A percentile compares a stretch with the other conserved stretches of the same genome.
Conservation (phyloP, 2,329 filamentous ascomycete genomes). For the Rhynchosporium graminicola region DNA sequence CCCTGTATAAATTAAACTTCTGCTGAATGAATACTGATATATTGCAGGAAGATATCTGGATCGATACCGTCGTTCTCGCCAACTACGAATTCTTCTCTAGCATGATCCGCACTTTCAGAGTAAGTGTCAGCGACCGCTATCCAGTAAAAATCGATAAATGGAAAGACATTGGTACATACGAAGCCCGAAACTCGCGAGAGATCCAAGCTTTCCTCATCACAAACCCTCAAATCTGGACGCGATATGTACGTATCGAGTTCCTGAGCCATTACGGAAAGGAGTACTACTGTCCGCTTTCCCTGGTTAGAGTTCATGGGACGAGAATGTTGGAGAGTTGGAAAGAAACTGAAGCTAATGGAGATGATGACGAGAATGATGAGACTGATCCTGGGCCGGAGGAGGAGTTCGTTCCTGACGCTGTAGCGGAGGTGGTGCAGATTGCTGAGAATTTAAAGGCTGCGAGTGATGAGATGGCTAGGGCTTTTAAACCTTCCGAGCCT, state of each 20-base stretch:
- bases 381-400: conserved; percentile 27
- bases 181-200: conserved; percentile 88
- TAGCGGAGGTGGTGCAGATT: conserved; percentile 35
- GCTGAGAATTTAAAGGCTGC: conserved; percentile 27
- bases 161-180: conserved; percentile 84
- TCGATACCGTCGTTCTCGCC: conserved; percentile 94
- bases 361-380: conserved; percentile 52
- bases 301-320: conserved; percentile 88
- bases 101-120: conserved; percentile 86
- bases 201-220: conserved; percentile 94
- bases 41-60: conserved; percentile 59
- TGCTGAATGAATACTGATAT: conserved; percentile 23
- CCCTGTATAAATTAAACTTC: not conserved
- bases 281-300: conserved; percentile 90
- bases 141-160: conserved; percentile 91
- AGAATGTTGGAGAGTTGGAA: conserved; percentile 93
- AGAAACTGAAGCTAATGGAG: conserved; percentile 73
- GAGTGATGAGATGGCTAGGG: conserved; percentile 26
- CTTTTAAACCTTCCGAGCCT: conserved; percentile 8
- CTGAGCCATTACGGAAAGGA: conserved; percentile 93
- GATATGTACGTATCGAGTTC: conserved; percentile 90
- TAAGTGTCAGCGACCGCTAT: conserved; percentile 93
- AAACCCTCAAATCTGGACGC: conserved; percentile 92
- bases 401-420: conserved; percentile 41
- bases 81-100: conserved; percentile 99